Base-by-base conservation (phyloP, 2,329 filamentous ascomycete genomes). In the Paecilomyces sp. region DNA sequence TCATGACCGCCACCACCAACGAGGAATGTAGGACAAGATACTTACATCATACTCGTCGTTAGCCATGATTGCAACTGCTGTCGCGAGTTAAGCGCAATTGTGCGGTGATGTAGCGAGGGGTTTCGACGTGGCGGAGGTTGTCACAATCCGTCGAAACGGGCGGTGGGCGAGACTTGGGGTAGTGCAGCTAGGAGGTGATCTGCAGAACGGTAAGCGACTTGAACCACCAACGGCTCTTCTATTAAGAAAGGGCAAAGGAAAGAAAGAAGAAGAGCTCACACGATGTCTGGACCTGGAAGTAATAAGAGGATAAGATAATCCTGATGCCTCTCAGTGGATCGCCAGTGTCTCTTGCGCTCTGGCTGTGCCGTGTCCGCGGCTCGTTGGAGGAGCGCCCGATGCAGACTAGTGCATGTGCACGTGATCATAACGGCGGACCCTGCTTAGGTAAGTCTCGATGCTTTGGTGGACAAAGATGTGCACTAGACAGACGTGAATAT, bases 31-130 rank as follows among this genome's bases (percentile, higher is more conserved):
- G 30, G 54, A 59, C 13, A n/a, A 11, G 18, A 60, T 56, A 80
- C 92, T 84, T 83, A 97, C 93, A 88, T 99, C 94, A 83, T 99
- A 99, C 84, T 99, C 94, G 86, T 99, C 94, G 88, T 97, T 99
- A 75, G 93, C 94, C 94, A 97, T 99, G 79, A 63, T 69, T 68
- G 66, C 66, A 60, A 63, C 61, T 63, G 58, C 55, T 62, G 61
- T 65, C 65, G 67, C 63, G 61, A 62, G 56, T 60, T 54, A 60
- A 68, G 65, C 62, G 62, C 61, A 58, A 56, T 47, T 60, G 61
- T 56, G 64, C 34, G 63, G 60, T 62, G 64, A 60, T 63, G 64
- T 64, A 62, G 62, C 62, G 58, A 62, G 54, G 15, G 52, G 50
- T 61, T 56, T 64, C 56, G 64, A 67, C 55, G 65, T 65, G 64